Base-by-base conservation (phyloP, 371 early-diverging fungal species). In the Lichtheimia ramosa region DNA sequence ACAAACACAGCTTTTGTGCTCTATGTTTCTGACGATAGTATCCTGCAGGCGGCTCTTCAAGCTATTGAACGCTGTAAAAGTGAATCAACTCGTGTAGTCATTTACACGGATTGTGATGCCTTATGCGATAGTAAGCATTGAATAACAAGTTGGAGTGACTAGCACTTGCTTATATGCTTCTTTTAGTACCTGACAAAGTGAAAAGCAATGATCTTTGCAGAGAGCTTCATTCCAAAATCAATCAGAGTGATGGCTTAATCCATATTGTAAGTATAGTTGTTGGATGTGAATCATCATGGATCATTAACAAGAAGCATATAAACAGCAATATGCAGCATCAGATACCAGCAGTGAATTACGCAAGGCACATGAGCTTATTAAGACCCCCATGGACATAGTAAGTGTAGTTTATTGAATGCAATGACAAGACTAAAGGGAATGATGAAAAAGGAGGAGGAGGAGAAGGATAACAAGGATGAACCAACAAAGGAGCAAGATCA, bases 91-190 rank as follows among this genome's bases (percentile, higher is more conserved):
- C 18, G 10, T 15, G 56, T 55, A 23, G 21, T 55, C 8, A 55
- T 55, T 15, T 55, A 55, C 42, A 55, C 56, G 1, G 56, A 55
- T 15, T 55, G 56, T 27, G n/a, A 16, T 27, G 43, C 23, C 25
- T 43, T 55, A 24, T 41, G 56, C 43, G 41, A 21, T 20, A 24
- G 56, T 55, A 55, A 55, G 15, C 21, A 20, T 42, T 2, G 3
- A 5, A 14, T 52, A n/a, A 6, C 0, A 7, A 16, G 52, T 0
- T 23, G 20, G n/a, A 4, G 15, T 1, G 1, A 8, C 13, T 24
- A 5, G 20, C 6, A 21, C n/a, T n/a, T 28, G 6, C 15, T 28
- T 12, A 42, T 8, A 20, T 8, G 8, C 16, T 1, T 0, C 14
- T 3, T 13, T 1, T 39, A 34, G 27, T 54, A 4, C 41, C 27